phyloP scores from a whole-genome alignment of 2,329 filamentous ascomycete species.

The Colletotrichum sp. region DNA sequence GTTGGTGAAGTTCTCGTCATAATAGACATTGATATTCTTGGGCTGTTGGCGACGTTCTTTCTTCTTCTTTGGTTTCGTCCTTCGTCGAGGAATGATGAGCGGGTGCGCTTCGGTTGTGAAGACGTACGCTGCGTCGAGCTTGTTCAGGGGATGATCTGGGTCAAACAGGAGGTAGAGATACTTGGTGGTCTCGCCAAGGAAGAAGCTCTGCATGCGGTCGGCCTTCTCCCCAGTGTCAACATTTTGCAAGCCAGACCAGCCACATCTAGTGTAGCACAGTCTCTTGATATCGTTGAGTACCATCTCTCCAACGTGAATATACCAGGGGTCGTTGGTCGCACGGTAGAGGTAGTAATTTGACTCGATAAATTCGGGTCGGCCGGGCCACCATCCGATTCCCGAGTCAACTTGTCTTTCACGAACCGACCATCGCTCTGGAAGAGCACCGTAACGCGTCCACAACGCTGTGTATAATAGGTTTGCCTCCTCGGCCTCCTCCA shows the following conservation, averaged over 20 bases:
- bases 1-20: constrained; percentile 54
- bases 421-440: constrained; percentile 94
- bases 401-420: constrained; percentile 83
- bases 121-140: constrained; percentile 84
- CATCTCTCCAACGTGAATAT: constrained; percentile 96
- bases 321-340: constrained; percentile 94
- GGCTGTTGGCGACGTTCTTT: constrained; percentile 9
- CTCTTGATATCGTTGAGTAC: constrained; percentile 85
- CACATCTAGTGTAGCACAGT: constrained; percentile 88
- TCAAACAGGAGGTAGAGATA: constrained; percentile 95
- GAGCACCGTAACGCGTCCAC: constrained; percentile 92
- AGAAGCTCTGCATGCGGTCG: constrained; percentile 99
- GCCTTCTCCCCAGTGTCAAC: constrained; percentile 83
- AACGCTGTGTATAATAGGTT: constrained; percentile 91
- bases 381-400: constrained; percentile 92
- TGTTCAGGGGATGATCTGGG: constrained; percentile 83
- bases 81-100: constrained; percentile 73
- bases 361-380: constrained; percentile 95
- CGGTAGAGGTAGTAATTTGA: constrained; percentile 96
- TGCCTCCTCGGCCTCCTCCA: constrained; percentile 89
- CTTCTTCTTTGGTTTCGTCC: constrained; percentile 25
- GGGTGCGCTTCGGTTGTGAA: constrained; percentile 98
- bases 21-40: constrained; percentile 37
- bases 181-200: constrained; percentile 94
- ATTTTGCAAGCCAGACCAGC: constrained; percentile 90